These are phyloP conservation scores for Neurospora africana DNA, from an alignment of 495 filamentous ascomycete genomes.

Conservation along the genomic window DNA sequence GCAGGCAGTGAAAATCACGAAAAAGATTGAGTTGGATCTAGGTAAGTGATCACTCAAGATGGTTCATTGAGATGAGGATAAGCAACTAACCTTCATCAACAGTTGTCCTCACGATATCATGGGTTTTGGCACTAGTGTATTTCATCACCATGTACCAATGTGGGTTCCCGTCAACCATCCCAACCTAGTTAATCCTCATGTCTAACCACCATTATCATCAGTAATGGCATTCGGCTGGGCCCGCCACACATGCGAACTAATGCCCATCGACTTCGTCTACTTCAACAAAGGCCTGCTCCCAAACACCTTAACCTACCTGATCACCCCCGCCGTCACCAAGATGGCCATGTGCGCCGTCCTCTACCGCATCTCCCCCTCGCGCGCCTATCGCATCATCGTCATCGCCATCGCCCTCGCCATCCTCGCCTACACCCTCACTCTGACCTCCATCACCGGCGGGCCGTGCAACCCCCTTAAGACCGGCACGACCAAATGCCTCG, in stretches of 20 bases:
- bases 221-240: conserved; percentile 9
- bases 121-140: conserved; percentile 2
- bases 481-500: conserved; percentile 8
- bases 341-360: conserved; percentile 13
- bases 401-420: conserved; percentile 6
- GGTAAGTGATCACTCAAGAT: not conserved
- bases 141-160: conserved; percentile 2
- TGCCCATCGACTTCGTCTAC: not conserved
- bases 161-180: no score
- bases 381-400: conserved; percentile 6
- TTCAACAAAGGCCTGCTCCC: conserved; percentile 11
- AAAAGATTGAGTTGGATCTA: conserved; percentile 6
- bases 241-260: conserved; percentile 4
- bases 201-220: not conserved
- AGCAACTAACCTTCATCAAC: not conserved
- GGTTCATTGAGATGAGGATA: not conserved
- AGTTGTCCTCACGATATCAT: conserved; percentile 6
- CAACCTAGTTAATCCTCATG: no score
- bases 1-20: conserved; percentile 3
- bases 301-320: conserved; percentile 12
- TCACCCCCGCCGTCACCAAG: conserved; percentile 14
- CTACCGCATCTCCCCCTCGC: conserved; percentile 10
- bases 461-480: conserved; percentile 10
- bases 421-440: conserved; percentile 9
- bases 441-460: conserved; percentile 10